phyloP scores from a whole-genome alignment of 805 yeast genomes.

The Pichia paraexigua region DNA sequence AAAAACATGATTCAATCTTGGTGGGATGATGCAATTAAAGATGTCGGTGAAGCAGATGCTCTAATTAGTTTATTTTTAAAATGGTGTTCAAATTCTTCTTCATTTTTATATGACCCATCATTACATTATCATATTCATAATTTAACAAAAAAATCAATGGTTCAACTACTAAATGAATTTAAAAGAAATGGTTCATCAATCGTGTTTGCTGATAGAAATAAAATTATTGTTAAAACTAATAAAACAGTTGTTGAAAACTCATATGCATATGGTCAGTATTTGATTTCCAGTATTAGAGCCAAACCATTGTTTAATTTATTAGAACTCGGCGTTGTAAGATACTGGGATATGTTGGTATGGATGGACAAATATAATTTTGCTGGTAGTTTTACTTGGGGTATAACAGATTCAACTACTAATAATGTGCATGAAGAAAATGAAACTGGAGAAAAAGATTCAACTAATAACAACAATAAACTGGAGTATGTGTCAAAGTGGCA shows the following conservation, averaged over 20 bases:
- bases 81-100: constrained; percentile 78
- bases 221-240: constrained; percentile 61
- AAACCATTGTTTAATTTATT: constrained; percentile 77
- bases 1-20: constrained; percentile 72
- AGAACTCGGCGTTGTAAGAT: constrained; percentile 63
- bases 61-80: constrained; percentile 72
- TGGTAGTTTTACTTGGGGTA: constrained; percentile 51
- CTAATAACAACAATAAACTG: constrained; percentile 31
- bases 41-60: constrained; percentile 62
- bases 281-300: constrained; percentile 67
- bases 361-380: constrained; percentile 87
- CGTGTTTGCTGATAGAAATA: constrained; percentile 73
- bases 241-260: constrained; percentile 79
- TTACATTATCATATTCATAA: constrained; percentile 84
- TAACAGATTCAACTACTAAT: constrained; percentile 28
- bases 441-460: constrained; percentile 17
- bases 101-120: constrained; percentile 67
- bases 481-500: constrained; percentile 68
- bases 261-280: constrained; percentile 82
- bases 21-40: constrained; percentile 85
- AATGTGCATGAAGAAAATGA: background rate
- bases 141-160: constrained; percentile 69
- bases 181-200: constrained; percentile 69
- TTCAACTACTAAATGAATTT: constrained; percentile 76
- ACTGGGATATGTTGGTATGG: constrained; percentile 94